Evolutionary conservation across 768 basidiomycete genomes (phyloP).

Genomic region (Macrolepiota dolichaula): DNA sequence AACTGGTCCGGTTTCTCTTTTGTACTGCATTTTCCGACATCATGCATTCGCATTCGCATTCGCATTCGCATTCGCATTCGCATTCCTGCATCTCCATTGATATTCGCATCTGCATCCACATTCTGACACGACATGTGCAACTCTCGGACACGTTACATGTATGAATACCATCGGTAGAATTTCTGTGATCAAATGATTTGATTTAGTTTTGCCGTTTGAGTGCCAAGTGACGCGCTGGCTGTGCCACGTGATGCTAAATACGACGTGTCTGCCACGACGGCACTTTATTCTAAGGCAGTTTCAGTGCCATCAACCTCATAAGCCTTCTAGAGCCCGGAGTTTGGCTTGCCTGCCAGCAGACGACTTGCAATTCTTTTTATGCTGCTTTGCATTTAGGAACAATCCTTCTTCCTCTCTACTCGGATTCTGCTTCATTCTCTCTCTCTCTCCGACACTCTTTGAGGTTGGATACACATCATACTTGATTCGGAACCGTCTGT

Average conservation of each 20-base stretch:
- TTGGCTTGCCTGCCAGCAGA: constrained; percentile 8
- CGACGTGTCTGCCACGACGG: constrained; percentile 36
- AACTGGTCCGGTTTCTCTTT: background rate
- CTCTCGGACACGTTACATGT: background rate
- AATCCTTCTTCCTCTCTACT: constrained; percentile 13
- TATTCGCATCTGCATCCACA: background rate
- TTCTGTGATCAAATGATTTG: background rate
- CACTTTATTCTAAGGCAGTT: background rate
- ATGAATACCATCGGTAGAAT: background rate
- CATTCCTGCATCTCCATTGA: background rate
- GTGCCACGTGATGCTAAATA: constrained; percentile 2
- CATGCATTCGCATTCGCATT: background rate
- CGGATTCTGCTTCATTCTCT: constrained; percentile 15
- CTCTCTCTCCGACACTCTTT: constrained; percentile 11
- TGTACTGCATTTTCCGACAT: background rate
- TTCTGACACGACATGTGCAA: background rate
- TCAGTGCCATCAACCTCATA: background rate
- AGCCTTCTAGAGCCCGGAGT: background rate
- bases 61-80: background rate
- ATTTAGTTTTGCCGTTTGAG: background rate
- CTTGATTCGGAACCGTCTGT: too few relatives aligned
- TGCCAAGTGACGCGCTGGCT: background rate
- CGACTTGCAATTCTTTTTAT: background rate
- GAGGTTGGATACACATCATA: background rate
- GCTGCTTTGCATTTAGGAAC: constrained; percentile 21